Conservation (phyloP, 352 stramenopile genomes). For the Phytopythium ostracodes region DNA sequence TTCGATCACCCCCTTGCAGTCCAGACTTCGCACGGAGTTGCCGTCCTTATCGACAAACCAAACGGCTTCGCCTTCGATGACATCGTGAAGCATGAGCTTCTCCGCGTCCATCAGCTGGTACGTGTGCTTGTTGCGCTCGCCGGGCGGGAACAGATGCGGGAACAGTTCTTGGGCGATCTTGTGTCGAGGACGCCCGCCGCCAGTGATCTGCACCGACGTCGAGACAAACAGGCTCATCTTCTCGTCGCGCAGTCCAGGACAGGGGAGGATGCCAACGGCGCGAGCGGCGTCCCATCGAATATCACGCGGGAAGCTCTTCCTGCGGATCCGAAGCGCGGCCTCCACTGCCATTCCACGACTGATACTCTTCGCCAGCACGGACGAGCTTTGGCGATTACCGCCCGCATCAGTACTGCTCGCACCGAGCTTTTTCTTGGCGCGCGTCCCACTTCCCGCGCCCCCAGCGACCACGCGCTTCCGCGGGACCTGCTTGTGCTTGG, state of each 20-base stretch:
- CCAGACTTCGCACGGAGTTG: conserved; percentile 58
- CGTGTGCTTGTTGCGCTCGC: conserved; percentile 16
- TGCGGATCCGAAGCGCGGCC: conserved; percentile 1
- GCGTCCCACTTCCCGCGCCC: conserved; percentile 2
- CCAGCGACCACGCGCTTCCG: conserved; percentile 17
- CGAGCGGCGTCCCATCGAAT: conserved; percentile 52
- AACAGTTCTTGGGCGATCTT: conserved; percentile 74
- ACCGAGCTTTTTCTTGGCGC: conserved; percentile 18
- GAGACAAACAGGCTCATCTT: conserved; percentile 53
- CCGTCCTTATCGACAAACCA: conserved; percentile 84
- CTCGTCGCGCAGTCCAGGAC: conserved; percentile 58
- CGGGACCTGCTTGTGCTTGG: conserved; percentile 44
- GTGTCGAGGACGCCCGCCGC: conserved; percentile 51
- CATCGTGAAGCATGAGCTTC: conserved; percentile 69
- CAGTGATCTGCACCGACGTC: conserved; percentile 53
- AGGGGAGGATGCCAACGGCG: conserved; percentile 39
- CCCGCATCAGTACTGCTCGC: not conserved
- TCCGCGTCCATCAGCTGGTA: conserved; percentile 42
- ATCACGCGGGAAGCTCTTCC: conserved; percentile 46
- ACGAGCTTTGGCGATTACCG: not conserved
- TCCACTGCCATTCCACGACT: conserved; percentile 3
- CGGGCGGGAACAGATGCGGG: conserved; percentile 44
- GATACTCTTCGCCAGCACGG: not conserved
- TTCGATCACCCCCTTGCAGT: conserved; percentile 53
- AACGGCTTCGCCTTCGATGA: conserved; percentile 60